Conservation (phyloP, 768 basidiomycete species). For the Cystoderma amianthinum region DNA sequence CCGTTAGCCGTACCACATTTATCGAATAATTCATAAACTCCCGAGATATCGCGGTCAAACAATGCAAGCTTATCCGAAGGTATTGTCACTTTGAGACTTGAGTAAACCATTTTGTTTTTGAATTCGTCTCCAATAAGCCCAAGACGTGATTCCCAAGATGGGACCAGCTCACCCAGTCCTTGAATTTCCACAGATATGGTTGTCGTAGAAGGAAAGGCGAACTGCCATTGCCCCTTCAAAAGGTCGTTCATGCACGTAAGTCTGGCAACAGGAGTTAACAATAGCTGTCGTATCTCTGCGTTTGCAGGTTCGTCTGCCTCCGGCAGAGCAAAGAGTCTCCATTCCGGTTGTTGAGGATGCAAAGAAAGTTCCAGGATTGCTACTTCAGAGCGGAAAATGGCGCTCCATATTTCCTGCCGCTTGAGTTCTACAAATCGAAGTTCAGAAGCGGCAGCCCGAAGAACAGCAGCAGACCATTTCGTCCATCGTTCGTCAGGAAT, state of each 20-base stretch:
- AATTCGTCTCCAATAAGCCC: slow-evolving; percentile 64
- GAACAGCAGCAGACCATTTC: slow-evolving; percentile 62
- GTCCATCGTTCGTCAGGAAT: slow-evolving; percentile 58
- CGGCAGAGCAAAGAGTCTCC: slow-evolving; percentile 78
- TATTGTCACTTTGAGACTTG: slow-evolving; percentile 59
- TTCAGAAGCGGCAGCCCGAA: slow-evolving; percentile 51
- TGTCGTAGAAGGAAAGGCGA: slow-evolving; percentile 61
- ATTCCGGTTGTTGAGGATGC: slow-evolving; percentile 73
- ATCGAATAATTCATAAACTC: slow-evolving; percentile 70
- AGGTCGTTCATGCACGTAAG: slow-evolving; percentile 49
- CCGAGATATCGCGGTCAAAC: slow-evolving; percentile 79
- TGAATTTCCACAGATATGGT: slow-evolving; percentile 55
- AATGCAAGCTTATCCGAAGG: slow-evolving; percentile 31
- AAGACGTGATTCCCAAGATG: slow-evolving; percentile 80
- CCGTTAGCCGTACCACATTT: slow-evolving; percentile 87
- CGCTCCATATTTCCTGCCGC: slow-evolving; percentile 86
- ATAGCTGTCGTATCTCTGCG: slow-evolving; percentile 66
- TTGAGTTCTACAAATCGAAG: slow-evolving; percentile 82
- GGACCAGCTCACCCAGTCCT: slow-evolving; percentile 62
- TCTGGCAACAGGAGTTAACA: slow-evolving; percentile 74
- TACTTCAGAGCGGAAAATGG: slow-evolving; percentile 62
- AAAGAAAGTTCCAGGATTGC: slow-evolving; percentile 74
- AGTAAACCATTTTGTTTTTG: slow-evolving; percentile 61
- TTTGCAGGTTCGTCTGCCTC: slow-evolving; percentile 65
- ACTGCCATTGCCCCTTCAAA: slow-evolving; percentile 72